These are phyloP conservation scores for Cystobasidium tubakii DNA, from an alignment of 768 basidiomycete genomes.

Conservation along the genomic window DNA sequence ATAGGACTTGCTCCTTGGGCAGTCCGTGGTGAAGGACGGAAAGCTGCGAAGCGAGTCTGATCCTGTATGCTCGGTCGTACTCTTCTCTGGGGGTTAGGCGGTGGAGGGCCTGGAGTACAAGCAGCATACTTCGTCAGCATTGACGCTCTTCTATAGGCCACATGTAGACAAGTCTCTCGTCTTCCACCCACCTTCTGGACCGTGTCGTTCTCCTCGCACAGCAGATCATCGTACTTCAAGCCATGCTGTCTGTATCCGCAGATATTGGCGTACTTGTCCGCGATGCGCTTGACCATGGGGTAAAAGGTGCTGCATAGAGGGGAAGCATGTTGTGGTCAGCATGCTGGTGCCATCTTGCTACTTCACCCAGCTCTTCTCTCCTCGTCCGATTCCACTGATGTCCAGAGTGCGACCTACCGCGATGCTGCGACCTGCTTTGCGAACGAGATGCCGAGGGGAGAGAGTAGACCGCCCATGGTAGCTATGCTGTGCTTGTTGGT, in stretches of 20 bases:
- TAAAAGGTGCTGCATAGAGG: slow-evolving; percentile 64
- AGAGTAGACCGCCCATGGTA: slow-evolving; percentile 3
- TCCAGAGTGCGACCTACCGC: not conserved
- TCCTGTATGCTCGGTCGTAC: slow-evolving; percentile 85
- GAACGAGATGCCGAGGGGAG: slow-evolving; percentile 30
- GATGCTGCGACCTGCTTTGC: slow-evolving; percentile 3
- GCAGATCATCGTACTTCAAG: slow-evolving; percentile 81
- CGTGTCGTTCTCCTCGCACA: slow-evolving; percentile 68
- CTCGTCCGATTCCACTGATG: not conserved
- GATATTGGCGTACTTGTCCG: slow-evolving; percentile 72
- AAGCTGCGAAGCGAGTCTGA: slow-evolving; percentile 65
- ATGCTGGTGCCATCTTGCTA: too few relatives aligned
- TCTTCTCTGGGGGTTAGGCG: slow-evolving; percentile 72
- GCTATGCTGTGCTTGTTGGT: not conserved
- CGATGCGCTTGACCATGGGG: slow-evolving; percentile 67
- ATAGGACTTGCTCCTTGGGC: slow-evolving; percentile 73
- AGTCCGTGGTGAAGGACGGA: slow-evolving; percentile 72
- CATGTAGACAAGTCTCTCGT: too few relatives aligned
- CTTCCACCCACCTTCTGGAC: slow-evolving; percentile 63
- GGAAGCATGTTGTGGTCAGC: not conserved
- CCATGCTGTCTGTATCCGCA: slow-evolving; percentile 81
- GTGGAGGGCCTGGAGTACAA: slow-evolving; percentile 61
- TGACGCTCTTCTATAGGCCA: too few relatives aligned
- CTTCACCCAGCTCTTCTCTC: not conserved
- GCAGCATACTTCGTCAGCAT: too few relatives aligned